Conservation (phyloP, 139 green algal species). For the Desmodesmus armatus region DNA sequence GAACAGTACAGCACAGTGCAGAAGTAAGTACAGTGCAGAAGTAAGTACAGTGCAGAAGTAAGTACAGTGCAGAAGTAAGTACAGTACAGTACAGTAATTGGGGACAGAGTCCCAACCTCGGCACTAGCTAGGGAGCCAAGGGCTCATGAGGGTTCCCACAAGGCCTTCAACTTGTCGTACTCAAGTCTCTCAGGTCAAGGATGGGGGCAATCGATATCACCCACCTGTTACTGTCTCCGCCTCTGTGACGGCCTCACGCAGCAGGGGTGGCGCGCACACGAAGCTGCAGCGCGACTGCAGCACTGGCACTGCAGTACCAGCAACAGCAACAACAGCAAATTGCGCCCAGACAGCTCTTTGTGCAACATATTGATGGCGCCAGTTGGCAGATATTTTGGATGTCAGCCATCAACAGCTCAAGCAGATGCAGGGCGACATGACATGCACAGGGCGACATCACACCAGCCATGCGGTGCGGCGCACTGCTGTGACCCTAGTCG, state of each 20-base stretch:
- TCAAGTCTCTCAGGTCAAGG: too few relatives aligned
- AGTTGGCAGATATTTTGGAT: too few relatives aligned
- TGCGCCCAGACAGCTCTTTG: background rate
- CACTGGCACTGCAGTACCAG: background rate
- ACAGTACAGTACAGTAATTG: background rate
- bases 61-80: background rate
- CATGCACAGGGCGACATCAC: background rate
- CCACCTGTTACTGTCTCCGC: too few relatives aligned
- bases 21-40: background rate
- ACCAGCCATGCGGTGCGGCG: background rate
- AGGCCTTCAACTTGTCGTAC: background rate
- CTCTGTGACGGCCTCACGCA: too few relatives aligned
- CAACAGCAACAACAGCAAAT: background rate
- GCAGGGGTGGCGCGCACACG: too few relatives aligned
- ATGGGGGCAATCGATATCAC: too few relatives aligned
- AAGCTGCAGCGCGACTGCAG: constrained; percentile 5
- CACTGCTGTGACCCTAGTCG: background rate
- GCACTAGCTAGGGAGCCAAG: background rate
- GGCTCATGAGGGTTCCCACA: background rate
- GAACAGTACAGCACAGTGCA: background rate
- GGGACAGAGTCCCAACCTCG: constrained; percentile 1
- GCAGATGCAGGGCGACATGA: background rate
- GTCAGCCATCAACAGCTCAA: background rate
- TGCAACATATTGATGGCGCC: too few relatives aligned
- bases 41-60: background rate